Base-by-base conservation (phyloP, 495 filamentous ascomycete genomes). In the Evernia prunastri region DNA sequence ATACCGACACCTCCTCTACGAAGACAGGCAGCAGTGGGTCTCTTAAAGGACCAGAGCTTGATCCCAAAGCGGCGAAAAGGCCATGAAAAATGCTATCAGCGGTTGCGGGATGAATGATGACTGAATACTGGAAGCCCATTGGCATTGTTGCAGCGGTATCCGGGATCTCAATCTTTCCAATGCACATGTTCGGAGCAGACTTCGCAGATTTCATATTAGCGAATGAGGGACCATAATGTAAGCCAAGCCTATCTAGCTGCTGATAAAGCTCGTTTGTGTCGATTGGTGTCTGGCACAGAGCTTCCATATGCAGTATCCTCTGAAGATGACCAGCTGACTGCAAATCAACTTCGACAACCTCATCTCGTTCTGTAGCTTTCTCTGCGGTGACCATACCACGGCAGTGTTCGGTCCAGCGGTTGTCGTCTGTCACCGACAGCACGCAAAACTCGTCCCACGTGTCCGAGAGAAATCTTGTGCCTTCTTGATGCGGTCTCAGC, bases 371-470 rank as follows among this genome's bases (percentile, higher is more conserved):
- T 0, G 56, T 18, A 27, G n/a, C 58, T 20, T 58, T 60, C 37
- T 65, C n/a, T 23, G 49, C 49, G 12, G 70, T 63, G 33, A 76
- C 63, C 23, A 63, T 23, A 0, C 78, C 78, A 11, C 68, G 66
- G 65, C 76, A 79, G 58, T 80, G 76, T 53, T 79, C 72, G 3
- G 68, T 71, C 77, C 77, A 79, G 29, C 61, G 45, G 8, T 72
- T 70, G 3, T 76, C 73, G 1, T 63, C 61, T 17, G 72, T 69
- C 2, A 70, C 70, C 0, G 77, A 77, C 20, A 71, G 75, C 12
- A 80, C 63, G 11, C 68, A 70, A 59, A 79, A 80, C 31, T 71
- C 78, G 56, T 79, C 69, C 78, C 64, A 66, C 0, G 40, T 58
- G 13, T 58, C 42, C 6, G 59, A 66, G 4, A 11, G 20, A 39